phyloP scores from a whole-genome alignment of 2,329 filamentous ascomycete genomes.

The Emericellopsis atlantica region DNA sequence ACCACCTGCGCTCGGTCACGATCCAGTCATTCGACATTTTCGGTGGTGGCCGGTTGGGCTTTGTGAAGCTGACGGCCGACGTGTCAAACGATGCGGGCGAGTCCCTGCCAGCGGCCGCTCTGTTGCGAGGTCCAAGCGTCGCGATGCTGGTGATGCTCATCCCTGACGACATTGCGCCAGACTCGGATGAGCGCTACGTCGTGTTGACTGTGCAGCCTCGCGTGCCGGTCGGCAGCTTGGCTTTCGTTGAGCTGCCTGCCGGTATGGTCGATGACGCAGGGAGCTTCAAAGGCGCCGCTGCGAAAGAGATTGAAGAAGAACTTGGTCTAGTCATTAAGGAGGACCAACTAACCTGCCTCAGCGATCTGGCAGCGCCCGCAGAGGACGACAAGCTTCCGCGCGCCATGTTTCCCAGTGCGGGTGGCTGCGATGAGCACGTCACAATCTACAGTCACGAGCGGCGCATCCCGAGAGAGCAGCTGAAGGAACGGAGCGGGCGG shows the following conservation, averaged over 20 bases:
- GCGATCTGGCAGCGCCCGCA: constrained; percentile 28
- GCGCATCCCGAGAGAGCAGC: constrained; percentile 31
- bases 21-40: constrained; percentile 44
- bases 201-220: constrained; percentile 49
- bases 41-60: constrained; percentile 33
- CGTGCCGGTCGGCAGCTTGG: constrained; percentile 38
- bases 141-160: constrained; percentile 45
- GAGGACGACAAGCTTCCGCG: constrained; percentile 16
- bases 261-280: constrained; percentile 43
- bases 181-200: constrained; percentile 34
- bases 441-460: constrained; percentile 45
- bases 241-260: constrained; percentile 44
- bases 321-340: constrained; percentile 38
- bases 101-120: constrained; percentile 37
- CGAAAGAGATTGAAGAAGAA: constrained; percentile 49
- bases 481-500: constrained; percentile 42
- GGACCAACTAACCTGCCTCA: constrained; percentile 34
- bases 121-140: constrained; percentile 48
- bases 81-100: constrained; percentile 35
- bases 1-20: constrained; percentile 33
- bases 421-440: constrained; percentile 48
- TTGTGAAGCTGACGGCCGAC: constrained; percentile 39
- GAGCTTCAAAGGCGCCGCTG: constrained; percentile 43
- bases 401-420: constrained; percentile 44
- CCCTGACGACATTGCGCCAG: constrained; percentile 30